These are phyloP conservation scores for Alternaria rosae DNA, from an alignment of 2,329 filamentous ascomycete species.

Conservation along the genomic window DNA sequence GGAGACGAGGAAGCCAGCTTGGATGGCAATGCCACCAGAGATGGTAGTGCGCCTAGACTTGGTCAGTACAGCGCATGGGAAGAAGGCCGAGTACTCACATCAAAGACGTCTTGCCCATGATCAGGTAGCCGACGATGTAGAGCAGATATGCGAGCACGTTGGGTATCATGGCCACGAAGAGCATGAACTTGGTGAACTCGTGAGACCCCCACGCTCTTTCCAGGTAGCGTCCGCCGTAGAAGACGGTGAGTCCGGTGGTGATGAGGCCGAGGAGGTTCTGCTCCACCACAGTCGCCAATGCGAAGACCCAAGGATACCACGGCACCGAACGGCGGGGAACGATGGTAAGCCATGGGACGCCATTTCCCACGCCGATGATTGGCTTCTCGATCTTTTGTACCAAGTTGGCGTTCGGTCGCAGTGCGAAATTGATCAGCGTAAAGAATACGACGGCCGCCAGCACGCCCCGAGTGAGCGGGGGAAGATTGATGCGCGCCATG, in stretches of 20 bases:
- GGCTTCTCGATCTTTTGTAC: slow-evolving; percentile 56
- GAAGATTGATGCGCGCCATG: slow-evolving; percentile 89
- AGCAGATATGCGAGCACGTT: slow-evolving; percentile 78
- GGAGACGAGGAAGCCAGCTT: slow-evolving; percentile 92
- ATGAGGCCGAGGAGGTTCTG: slow-evolving; percentile 87
- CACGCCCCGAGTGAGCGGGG: slow-evolving; percentile 84
- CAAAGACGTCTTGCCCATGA: slow-evolving; percentile 72
- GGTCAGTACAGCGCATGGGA: slow-evolving; percentile 19
- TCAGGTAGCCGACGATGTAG: slow-evolving; percentile 75
- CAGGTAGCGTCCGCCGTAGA: slow-evolving; percentile 92
- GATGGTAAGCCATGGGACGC: slow-evolving; percentile 86
- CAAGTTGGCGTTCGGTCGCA: slow-evolving; percentile 61
- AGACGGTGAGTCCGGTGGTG: slow-evolving; percentile 79
- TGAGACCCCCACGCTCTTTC: slow-evolving; percentile 94
- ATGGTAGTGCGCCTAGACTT: slow-evolving; percentile 75
- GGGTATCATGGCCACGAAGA: slow-evolving; percentile 78
- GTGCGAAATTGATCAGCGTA: slow-evolving; percentile 81
- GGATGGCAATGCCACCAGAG: slow-evolving; percentile 85
- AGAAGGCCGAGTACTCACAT: slow-evolving; percentile 63
- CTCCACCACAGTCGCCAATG: slow-evolving; percentile 87
- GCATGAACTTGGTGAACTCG: slow-evolving; percentile 90
- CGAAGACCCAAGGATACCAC: slow-evolving; percentile 90
- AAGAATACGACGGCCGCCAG: slow-evolving; percentile 78
- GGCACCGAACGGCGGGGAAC: slow-evolving; percentile 79
- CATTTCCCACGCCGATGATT: slow-evolving; percentile 60